phyloP scores from a whole-genome alignment of 495 filamentous ascomycete species.

The Penicillium nucicola region DNA sequence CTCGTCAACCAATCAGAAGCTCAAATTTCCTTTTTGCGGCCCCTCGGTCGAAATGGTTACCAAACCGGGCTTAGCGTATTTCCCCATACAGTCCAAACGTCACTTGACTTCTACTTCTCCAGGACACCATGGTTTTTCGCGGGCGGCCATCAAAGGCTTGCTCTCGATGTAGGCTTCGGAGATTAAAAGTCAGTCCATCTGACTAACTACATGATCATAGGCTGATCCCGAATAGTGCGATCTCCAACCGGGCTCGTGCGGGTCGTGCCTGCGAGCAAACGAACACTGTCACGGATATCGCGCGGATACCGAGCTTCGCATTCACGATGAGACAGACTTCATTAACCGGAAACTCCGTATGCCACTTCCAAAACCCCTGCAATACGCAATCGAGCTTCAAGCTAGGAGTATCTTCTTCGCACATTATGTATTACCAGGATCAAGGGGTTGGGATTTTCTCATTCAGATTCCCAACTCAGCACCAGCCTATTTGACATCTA shows the following conservation, averaged over 20 bases:
- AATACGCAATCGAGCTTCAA: background rate
- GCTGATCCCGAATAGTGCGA: background rate
- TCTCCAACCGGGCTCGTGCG: background rate
- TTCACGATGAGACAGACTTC: background rate
- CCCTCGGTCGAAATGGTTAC: too few relatives aligned
- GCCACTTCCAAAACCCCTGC: background rate
- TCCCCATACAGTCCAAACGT: too few relatives aligned
- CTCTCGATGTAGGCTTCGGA: background rate
- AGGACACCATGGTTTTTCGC: too few relatives aligned
- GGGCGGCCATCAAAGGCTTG: background rate
- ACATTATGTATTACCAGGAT: background rate
- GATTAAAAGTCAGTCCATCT: background rate
- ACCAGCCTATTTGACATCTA: background rate
- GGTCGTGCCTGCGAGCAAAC: background rate
- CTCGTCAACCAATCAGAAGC: too few relatives aligned
- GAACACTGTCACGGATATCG: background rate
- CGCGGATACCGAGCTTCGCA: background rate
- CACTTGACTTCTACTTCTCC: too few relatives aligned
- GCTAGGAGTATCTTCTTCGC: background rate
- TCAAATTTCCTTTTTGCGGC: too few relatives aligned
- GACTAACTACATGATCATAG: background rate
- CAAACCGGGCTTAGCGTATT: too few relatives aligned
- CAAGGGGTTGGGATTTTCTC: conserved; percentile 1
- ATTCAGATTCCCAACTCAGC: background rate
- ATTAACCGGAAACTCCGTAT: background rate